Evolutionary conservation across 2,329 filamentous ascomycete species (phyloP).

Genomic region (Chalaropsis ovoidea): DNA sequence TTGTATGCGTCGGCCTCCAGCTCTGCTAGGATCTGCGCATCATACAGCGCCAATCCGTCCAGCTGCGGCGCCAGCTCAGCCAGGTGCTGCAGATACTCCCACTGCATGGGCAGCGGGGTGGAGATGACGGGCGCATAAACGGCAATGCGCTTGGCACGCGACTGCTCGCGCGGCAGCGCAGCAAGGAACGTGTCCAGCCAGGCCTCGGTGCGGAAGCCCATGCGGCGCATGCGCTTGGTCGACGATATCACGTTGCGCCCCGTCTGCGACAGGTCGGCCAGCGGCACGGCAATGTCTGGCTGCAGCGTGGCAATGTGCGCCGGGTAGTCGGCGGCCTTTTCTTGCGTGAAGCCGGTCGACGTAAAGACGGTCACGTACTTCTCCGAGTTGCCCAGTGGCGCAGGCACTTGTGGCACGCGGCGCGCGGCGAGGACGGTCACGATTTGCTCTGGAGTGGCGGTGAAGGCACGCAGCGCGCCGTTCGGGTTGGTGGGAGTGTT

Average conservation of each 20-base stretch:
- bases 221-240: slow-evolving; percentile 63
- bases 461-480: slow-evolving; percentile 64
- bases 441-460: slow-evolving; percentile 54
- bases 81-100: slow-evolving; percentile 66
- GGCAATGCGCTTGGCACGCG: slow-evolving; percentile 32
- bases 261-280: slow-evolving; percentile 57
- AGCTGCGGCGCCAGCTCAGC: slow-evolving; percentile 49
- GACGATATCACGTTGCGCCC: slow-evolving; percentile 44
- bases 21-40: slow-evolving; percentile 56
- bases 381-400: slow-evolving; percentile 60
- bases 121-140: slow-evolving; percentile 63
- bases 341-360: slow-evolving; percentile 68
- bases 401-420: slow-evolving; percentile 62
- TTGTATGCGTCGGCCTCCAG: slow-evolving; percentile 41
- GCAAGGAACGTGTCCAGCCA: slow-evolving; percentile 64
- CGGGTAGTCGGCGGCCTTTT: slow-evolving; percentile 60
- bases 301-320: slow-evolving; percentile 52
- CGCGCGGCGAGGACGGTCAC: slow-evolving; percentile 67
- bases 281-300: slow-evolving; percentile 69
- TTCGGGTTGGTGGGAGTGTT: slow-evolving; percentile 35
- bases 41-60: slow-evolving; percentile 68
- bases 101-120: slow-evolving; percentile 63
- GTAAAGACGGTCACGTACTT: slow-evolving; percentile 68
- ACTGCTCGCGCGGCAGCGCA: slow-evolving; percentile 29
- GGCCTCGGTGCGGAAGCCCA: slow-evolving; percentile 73